Evolutionary conservation across 129 eudicot genomes (phyloP), one percentile per base, ranked within the genome.

Genomic region (Glebionis coronaria): DNA sequence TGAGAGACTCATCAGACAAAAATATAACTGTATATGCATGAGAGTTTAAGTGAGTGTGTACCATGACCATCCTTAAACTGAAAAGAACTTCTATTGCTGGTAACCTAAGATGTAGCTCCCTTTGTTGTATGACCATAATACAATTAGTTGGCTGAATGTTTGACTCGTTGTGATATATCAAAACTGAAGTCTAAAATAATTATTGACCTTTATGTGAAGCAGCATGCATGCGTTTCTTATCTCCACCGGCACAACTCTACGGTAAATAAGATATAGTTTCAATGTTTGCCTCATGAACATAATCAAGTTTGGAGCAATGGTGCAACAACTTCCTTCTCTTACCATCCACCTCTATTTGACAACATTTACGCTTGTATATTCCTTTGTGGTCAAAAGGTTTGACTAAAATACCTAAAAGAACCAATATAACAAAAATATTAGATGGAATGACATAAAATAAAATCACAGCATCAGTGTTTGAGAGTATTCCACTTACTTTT

Each of bases 241-340:
- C 80, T 25, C 70, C 73, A 64, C 61, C 18, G 15, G 20, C 42
- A 35, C 83, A 77, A 49, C 73, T 83, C 74, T 73, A 81, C 7
- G 90, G 88, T 35, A 73, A 74, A 72, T 81, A 87, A 44, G 90
- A 89, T 69, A 84, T 84, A 66, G 95, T 94, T 82, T 80, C 86
- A 83, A 87, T 79, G 53, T 88, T 94, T 56, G 78, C 69, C 49
- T 88, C 93, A 63, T 82, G 80, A 69, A 82, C 84, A 82, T 76
- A 79, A 44, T 78, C 83, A 44, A 71, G 65, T 45, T 69, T 70
- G 47, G 80, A 64, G 54, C 64, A 79, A 68, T 70, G 79, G 58
- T 84, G 85, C 59, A 57, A 79, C 50, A 84, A 56, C 65, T 80
- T 87, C 82, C 95, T 80, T 76, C 82, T 84, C 76, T 87, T 94